Base-by-base conservation (phyloP, 2,329 filamentous ascomycete genomes). In the Trichothecium sympodiale region DNA sequence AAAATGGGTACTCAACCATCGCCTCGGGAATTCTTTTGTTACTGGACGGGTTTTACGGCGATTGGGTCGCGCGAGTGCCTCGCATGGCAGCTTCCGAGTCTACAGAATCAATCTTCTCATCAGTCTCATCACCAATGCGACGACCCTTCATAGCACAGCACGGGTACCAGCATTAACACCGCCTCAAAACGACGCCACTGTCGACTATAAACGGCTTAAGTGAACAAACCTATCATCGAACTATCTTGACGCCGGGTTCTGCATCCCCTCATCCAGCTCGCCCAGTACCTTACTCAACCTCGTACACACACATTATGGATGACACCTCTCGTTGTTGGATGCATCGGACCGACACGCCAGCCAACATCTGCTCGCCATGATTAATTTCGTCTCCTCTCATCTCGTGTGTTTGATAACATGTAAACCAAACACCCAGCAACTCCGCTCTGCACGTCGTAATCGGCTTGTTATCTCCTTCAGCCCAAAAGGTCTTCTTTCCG, bases 61-160 rank as follows among this genome's bases (percentile, higher is more conserved):
- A 58, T 54, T 46, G 50, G 53, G 46, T 55, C 50, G 50, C 53
- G 46, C 50, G 55, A 52, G 54, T 53, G 50, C 52, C 50, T 49
- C 50, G 45, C 57, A 51, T 59, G 53, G 49, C 57, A 59, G 50
- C 55, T 54, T 56, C 53, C 55, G 54, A 53, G 56, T 52, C 51
- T 53, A 48, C 56, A 59, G 42, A 60, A 53, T 57, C 50, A 59
- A 55, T 54, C 50, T 52, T 51, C 56, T 55, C 53, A 51, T 57
- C 57, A 55, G 47, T 25, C 20, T 25, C 20, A 25, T 25, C 20
- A 25, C 20, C 20, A 25, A 25, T 25, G 20, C 57, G 52, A 53
- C 55, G 44, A 48, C 51, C 20, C 50, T 52, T 57, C 46, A 47
- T 50, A 56, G 47, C 51, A 48, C 53, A 50, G 41, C 53, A 44